Base-by-base conservation (phyloP, 352 stramenopile species). In the Phytopythium mirpurense region DNA sequence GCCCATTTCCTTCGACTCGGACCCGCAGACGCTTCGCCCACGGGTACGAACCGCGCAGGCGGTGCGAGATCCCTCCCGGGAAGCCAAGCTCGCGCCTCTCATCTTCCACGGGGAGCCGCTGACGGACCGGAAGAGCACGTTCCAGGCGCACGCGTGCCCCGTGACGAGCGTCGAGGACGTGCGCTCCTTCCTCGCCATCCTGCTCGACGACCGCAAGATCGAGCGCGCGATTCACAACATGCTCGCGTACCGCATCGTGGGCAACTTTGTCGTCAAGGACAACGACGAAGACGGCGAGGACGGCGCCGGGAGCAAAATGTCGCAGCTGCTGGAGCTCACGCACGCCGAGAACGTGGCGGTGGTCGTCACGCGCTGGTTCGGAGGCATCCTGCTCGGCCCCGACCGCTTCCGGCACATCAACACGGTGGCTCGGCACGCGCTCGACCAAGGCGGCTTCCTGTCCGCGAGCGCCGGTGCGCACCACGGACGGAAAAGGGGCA, bases 361-460 rank as follows among this genome's bases (percentile, higher is more conserved):
- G 8, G 72, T 95, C 19, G 83, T 95, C 36, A 90, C 83, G 43
- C 63, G 85, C 35, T 95, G 86, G 86, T 95, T 85, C 47, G 86
- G 86, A 19, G 86, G 86, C 51, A 84, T 95, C 24, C 61, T 86
- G 18, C 66, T 95, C 21, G 86, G 86, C 5, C 82, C 86, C n/a
- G 86, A 94, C 48, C 74, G 86, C 2, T 95, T 94, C 65, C 90
- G 90, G 48, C 86, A 95, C 60, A 94, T 94, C 48, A 88, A 78
- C 52, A 80, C 78, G 3, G 68, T 60, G 36, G 79, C 83, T 11
- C 77, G 84, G n/a, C 64, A 88, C 27, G 76, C 83, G 11, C 61
- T 96, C 23, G 86, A 96, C 56, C 73, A 83, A 24, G 71, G 77
- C 21, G 80, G 80, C 0, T 89, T 89, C 58, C 54, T 93, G 2